These are phyloP conservation scores for Fusarium sp. DNA, from an alignment of 2,329 filamentous ascomycete species.

Conservation along the genomic window DNA sequence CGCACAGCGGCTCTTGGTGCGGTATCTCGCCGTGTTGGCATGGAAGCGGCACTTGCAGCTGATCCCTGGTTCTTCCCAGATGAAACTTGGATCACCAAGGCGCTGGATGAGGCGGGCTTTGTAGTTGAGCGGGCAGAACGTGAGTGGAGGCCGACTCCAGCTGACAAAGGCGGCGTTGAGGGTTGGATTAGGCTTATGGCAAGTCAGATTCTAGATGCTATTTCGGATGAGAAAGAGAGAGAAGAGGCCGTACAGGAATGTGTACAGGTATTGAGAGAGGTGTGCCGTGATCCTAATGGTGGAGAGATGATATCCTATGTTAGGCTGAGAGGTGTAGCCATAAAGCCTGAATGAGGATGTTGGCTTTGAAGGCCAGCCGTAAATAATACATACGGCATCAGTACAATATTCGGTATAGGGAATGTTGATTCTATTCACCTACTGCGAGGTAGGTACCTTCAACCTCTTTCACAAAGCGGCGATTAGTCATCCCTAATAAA, in stretches of 20 bases:
- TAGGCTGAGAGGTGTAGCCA: constrained; percentile 63
- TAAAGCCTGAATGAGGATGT: constrained; percentile 50
- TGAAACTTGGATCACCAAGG: constrained; percentile 67
- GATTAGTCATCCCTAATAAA: constrained; percentile 43
- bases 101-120: constrained; percentile 62
- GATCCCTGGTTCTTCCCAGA: constrained; percentile 82
- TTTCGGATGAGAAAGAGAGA: constrained; percentile 60
- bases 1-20: constrained; percentile 68
- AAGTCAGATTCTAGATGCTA: constrained; percentile 67
- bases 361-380: not conserved
- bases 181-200: constrained; percentile 77
- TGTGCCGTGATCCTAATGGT: constrained; percentile 69
- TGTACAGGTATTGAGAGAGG: constrained; percentile 65
- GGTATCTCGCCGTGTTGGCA: constrained; percentile 64
- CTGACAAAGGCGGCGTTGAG: constrained; percentile 70
- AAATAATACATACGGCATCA: not conserved
- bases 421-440: not conserved
- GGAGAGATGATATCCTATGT: constrained; percentile 69
- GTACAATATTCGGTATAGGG: not conserved
- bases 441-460: not conserved
- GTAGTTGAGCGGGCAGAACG: constrained; percentile 67
- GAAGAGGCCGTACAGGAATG: constrained; percentile 68
- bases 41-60: constrained; percentile 61
- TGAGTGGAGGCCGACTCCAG: constrained; percentile 74
- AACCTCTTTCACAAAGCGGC: not conserved